These are phyloP conservation scores for Fusarium miscanthi DNA, from an alignment of 2,329 filamentous ascomycete species.

Conservation along the genomic window DNA sequence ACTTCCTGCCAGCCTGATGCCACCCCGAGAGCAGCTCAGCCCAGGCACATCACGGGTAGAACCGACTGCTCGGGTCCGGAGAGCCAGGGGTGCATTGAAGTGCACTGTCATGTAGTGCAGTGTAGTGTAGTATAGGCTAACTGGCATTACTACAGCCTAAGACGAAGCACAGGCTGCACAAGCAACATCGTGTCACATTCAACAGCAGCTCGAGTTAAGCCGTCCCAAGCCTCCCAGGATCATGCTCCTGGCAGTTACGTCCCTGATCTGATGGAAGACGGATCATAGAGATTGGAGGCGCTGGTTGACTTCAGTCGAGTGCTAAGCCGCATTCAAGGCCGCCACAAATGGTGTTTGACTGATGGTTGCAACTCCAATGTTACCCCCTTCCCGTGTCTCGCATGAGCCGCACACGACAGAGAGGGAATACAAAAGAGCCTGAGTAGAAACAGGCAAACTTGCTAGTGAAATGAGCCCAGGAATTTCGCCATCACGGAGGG, in stretches of 20 bases:
- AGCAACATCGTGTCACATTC: not conserved
- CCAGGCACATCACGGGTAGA: conserved; percentile 19
- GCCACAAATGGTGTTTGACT: conserved; percentile 22
- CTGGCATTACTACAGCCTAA: not conserved
- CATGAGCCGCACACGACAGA: conserved; percentile 34
- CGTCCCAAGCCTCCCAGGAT: conserved; percentile 30
- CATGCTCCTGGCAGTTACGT: not conserved
- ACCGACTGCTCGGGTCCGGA: conserved; percentile 45
- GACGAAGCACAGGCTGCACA: not conserved
- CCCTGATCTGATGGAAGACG: not conserved
- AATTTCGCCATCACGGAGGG: conserved; percentile 4
- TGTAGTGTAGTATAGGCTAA: not conserved
- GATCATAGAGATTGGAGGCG: not conserved
- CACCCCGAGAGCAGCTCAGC: conserved; percentile 20
- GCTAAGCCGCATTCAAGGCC: conserved; percentile 22
- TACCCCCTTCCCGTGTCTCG: conserved; percentile 29
- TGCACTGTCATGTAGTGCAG: not conserved
- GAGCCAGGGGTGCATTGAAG: conserved; percentile 23
- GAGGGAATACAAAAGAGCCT: not conserved
- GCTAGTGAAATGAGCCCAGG: conserved; percentile 6
- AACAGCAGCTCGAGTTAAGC: conserved; percentile 17
- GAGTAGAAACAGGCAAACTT: conserved; percentile 2
- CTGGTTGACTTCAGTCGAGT: not conserved
- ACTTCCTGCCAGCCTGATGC: conserved; percentile 8
- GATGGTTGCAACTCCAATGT: conserved; percentile 30